Base-by-base conservation (phyloP, 208 protist species). In the Leishmania mexicana region DNA sequence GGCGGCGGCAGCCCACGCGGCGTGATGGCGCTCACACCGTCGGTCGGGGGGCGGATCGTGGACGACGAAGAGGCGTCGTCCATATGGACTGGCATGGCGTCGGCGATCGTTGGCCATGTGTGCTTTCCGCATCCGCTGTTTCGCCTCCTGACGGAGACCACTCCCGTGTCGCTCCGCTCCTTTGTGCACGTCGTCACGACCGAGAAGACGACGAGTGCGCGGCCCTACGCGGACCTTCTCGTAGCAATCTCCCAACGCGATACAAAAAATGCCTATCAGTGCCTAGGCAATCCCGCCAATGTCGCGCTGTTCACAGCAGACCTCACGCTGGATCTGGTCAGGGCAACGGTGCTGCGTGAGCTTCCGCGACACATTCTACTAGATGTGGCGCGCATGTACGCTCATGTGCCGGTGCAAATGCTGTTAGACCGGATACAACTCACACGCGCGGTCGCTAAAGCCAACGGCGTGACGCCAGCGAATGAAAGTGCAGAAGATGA, bases 301-400 rank as follows among this genome's bases (percentile, higher is more conserved):
- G 24, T 68, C 6, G 4, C 79, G 19, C 38, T 71, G 15, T 75
- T 81, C 28, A 68, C 73, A 13, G 58, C 53, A 19, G 85, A 84
- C 38, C 65, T 80, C 75, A 81, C 84, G 2, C 31, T 78, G 60
- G 38, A 38, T 49, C 13, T 83, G 17, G 86, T 83, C 24, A 73
- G 49, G 68, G 45, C n/a, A n/a, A 75, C 79, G 7, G 75, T 79
- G 53, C 21, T 54, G 21, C 3, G 38, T 47, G 65, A 76, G 64
- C 76, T 92, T 76, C 76, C 79, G 17, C 84, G 80, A 8, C 88
- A 92, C 84, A 79, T 91, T 0, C 47, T 93, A 35, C 67, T 86
- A 1, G 87, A 91, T 58, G 35, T 88, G 47, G 88, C 89, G 49
- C 86, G 81, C 74, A 51, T 88, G 47, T 85, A 88, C 73, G 74